Conservation (phyloP, 2,329 filamentous ascomycete genomes). For the Phialophora expanda region DNA sequence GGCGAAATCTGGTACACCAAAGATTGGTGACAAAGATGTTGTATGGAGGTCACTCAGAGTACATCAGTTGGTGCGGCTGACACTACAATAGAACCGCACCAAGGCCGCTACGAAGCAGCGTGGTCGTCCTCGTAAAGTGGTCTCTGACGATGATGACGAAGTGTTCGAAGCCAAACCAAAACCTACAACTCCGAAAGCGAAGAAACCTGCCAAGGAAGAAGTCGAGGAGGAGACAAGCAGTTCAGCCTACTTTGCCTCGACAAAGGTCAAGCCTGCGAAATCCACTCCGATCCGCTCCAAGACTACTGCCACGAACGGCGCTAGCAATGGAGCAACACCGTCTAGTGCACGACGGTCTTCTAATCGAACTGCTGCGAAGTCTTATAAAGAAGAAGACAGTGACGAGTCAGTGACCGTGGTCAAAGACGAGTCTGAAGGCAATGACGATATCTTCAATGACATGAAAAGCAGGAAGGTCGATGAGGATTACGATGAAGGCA, state of each 20-base stretch:
- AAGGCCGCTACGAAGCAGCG: slow-evolving; percentile 23
- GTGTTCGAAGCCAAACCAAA: slow-evolving; percentile 39
- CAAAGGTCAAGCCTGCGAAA: slow-evolving; percentile 53
- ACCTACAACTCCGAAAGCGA: slow-evolving; percentile 45
- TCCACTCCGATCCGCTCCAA: slow-evolving; percentile 37
- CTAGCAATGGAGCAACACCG: slow-evolving; percentile 44
- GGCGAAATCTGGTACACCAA: slow-evolving; percentile 13
- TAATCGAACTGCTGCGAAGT: slow-evolving; percentile 44
- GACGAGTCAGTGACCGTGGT: slow-evolving; percentile 65
- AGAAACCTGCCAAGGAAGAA: slow-evolving; percentile 50
- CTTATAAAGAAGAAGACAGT: slow-evolving; percentile 50
- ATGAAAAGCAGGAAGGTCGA: slow-evolving; percentile 66
- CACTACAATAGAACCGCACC: slow-evolving; percentile 3
- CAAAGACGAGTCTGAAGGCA: slow-evolving; percentile 71
- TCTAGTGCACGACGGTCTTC: slow-evolving; percentile 38
- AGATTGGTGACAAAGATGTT: slow-evolving; percentile 13
- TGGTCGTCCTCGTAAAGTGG: slow-evolving; percentile 63
- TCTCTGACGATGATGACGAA: slow-evolving; percentile 77
- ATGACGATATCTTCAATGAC: slow-evolving; percentile 83
- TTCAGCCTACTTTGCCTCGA: slow-evolving; percentile 66
- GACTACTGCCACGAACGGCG: slow-evolving; percentile 34
- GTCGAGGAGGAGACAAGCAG: slow-evolving; percentile 64
- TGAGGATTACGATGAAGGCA: slow-evolving; percentile 72
- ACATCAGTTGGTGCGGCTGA: slow-evolving; percentile 3
- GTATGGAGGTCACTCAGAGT: slow-evolving; percentile 10